These are phyloP conservation scores for Stephanodiscus minutulus DNA, from an alignment of 108 stramenopile genomes.

Conservation along the genomic window DNA sequence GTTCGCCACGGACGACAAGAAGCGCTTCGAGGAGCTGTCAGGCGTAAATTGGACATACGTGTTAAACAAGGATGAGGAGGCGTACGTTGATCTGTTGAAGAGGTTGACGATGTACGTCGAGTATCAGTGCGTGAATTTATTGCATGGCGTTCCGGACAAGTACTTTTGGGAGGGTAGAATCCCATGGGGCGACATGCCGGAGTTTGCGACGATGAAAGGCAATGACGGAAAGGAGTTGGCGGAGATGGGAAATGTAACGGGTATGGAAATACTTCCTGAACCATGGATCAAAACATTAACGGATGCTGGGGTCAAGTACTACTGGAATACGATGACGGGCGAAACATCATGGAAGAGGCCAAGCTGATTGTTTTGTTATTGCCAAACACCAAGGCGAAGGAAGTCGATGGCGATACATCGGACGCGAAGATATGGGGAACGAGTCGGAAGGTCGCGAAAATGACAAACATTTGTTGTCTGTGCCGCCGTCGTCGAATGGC, in stretches of 20 bases:
- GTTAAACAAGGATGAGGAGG: slow-evolving; percentile 51
- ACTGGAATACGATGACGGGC: slow-evolving; percentile 73
- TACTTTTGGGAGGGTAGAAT: slow-evolving; percentile 77
- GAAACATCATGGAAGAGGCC: slow-evolving; percentile 75
- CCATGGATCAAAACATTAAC: slow-evolving; percentile 74
- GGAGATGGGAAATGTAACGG: slow-evolving; percentile 26
- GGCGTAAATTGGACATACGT: slow-evolving; percentile 57
- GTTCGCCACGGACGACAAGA: slow-evolving; percentile 58
- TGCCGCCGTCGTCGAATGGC: too few species aligned
- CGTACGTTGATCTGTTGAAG: slow-evolving; percentile 63
- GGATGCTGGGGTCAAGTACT: slow-evolving; percentile 74
- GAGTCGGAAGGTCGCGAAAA: too few species aligned
- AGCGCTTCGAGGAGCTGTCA: slow-evolving; percentile 66
- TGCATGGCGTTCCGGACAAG: slow-evolving; percentile 66
- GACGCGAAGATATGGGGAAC: too few species aligned
- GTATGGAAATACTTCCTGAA: slow-evolving; percentile 52
- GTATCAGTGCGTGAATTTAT: slow-evolving; percentile 76
- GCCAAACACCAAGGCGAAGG: too few species aligned
- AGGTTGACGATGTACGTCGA: slow-evolving; percentile 82
- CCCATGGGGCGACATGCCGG: slow-evolving; percentile 81
- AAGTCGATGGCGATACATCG: too few species aligned
- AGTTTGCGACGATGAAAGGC: slow-evolving; percentile 65
- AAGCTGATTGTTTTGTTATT: not conserved
- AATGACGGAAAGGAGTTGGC: slow-evolving; percentile 56
- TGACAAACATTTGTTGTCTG: not conserved